Evolutionary conservation across 352 stramenopile genomes (phyloP).

Genomic region (Pythium dissimile): DNA sequence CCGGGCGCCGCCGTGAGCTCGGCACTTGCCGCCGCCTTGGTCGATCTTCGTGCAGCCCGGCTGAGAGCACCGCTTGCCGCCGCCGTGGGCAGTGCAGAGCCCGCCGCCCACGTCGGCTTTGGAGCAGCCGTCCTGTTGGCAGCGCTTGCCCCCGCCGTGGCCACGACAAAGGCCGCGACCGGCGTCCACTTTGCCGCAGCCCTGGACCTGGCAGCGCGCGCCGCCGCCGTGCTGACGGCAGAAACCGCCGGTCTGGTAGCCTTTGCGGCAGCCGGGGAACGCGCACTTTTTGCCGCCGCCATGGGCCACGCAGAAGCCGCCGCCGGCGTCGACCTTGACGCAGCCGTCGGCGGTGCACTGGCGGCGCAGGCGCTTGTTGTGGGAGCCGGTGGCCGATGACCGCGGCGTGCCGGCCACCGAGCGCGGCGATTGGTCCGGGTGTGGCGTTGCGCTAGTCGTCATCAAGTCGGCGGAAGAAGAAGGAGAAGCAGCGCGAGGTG

Average conservation of each 20-base stretch:
- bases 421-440: background rate
- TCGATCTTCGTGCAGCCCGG: constrained; percentile 75
- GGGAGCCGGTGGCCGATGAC: too few species aligned
- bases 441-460: constrained; percentile 5
- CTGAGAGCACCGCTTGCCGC: constrained; percentile 64
- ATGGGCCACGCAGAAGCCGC: constrained; percentile 80
- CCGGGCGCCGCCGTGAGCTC: constrained; percentile 67
- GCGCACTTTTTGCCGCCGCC: constrained; percentile 81
- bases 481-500: background rate
- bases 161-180: constrained; percentile 66
- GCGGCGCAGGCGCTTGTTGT: constrained; percentile 35
- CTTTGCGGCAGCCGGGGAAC: constrained; percentile 66
- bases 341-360: constrained; percentile 53
- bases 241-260: constrained; percentile 77
- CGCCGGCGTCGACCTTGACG: constrained; percentile 71
- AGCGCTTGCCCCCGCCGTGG: constrained; percentile 74
- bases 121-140: constrained; percentile 41
- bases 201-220: constrained; percentile 65
- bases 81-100: constrained; percentile 78
- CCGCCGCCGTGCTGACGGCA: constrained; percentile 71
- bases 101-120: constrained; percentile 82
- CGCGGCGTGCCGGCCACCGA: constrained; percentile 11
- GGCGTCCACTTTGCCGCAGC: constrained; percentile 78
- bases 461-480: background rate
- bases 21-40: constrained; percentile 77